Percentiles rank a stretch among this genome's conserved stretches.
Evolutionary conservation across 768 basidiomycete species (phyloP).

Genomic region (Leccinum sublutescens): DNA sequence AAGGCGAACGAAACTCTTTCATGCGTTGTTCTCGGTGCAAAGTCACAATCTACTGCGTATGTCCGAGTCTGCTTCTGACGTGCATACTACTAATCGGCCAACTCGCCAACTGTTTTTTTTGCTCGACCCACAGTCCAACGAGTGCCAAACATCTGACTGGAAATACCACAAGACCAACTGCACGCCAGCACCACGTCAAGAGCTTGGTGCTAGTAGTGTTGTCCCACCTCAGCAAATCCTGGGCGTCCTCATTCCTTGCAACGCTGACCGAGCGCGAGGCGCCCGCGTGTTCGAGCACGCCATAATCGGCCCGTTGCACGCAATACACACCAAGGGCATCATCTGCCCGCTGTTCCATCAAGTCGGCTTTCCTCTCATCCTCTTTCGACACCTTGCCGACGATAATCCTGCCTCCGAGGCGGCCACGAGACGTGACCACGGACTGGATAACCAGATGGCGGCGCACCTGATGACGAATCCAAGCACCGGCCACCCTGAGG

Average conservation of each 20-base stretch:
- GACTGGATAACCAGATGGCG: constrained; percentile 31
- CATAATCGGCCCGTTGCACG: constrained; percentile 22
- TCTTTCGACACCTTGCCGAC: constrained; percentile 26
- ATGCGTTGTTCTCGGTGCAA: constrained; percentile 32
- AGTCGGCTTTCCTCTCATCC: constrained; percentile 30
- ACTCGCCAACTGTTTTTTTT: not conserved
- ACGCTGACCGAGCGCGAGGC: constrained; percentile 25
- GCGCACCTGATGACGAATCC: constrained; percentile 32
- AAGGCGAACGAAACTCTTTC: constrained; percentile 14
- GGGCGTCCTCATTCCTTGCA: constrained; percentile 24
- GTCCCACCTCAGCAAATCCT: constrained; percentile 2
- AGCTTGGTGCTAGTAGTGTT: not conserved
- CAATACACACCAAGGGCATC: constrained; percentile 26
- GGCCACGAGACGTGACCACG: constrained; percentile 19
- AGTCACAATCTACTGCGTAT: constrained; percentile 23
- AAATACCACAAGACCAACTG: constrained; percentile 19
- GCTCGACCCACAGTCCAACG: constrained; percentile 18
- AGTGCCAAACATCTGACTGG: constrained; percentile 28
- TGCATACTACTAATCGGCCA: not conserved
- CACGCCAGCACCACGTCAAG: not conserved
- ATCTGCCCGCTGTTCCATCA: constrained; percentile 26
- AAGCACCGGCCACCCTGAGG: constrained; percentile 24
- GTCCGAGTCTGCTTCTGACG: not conserved
- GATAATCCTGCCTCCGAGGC: constrained; percentile 9
- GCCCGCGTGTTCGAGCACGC: constrained; percentile 21